Percentiles rank a stretch among this genome's conserved stretches.
Conservation (phyloP, 768 basidiomycete genomes). For the Hygrophorus pudorinus region DNA sequence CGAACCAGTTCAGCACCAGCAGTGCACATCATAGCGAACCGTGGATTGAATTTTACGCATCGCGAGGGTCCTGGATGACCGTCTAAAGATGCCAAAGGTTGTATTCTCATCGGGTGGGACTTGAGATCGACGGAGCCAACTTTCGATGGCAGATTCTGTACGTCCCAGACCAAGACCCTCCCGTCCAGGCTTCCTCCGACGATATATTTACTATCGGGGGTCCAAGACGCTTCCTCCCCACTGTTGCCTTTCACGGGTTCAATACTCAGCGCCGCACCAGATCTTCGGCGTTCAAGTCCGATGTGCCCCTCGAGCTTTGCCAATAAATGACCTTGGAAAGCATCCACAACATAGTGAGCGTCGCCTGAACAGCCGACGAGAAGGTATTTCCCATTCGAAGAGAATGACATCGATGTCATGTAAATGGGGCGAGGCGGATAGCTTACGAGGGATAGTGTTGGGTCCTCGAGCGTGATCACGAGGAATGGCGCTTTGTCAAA, state of each 20-base stretch:
- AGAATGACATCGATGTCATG: constrained; percentile 89
- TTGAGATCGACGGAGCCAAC: constrained; percentile 47
- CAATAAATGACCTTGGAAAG: constrained; percentile 76
- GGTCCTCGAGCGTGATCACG: constrained; percentile 74
- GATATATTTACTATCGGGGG: constrained; percentile 87
- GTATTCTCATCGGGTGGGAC: constrained; percentile 36
- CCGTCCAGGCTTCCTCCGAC: constrained; percentile 83
- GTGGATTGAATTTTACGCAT: constrained; percentile 86
- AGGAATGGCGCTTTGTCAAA: constrained; percentile 92
- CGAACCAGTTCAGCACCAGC: constrained; percentile 78
- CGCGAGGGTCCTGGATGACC: constrained; percentile 79
- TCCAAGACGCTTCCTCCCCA: constrained; percentile 92
- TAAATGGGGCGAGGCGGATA: constrained; percentile 83
- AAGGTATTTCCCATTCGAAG: constrained; percentile 81
- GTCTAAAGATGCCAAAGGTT: constrained; percentile 40
- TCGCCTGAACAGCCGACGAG: constrained; percentile 89
- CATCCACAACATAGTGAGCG: constrained; percentile 89
- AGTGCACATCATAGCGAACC: constrained; percentile 77
- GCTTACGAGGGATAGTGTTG: constrained; percentile 59
- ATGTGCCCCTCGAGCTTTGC: constrained; percentile 79
- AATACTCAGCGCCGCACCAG: constrained; percentile 40
- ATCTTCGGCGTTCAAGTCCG: constrained; percentile 68
- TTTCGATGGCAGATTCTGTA: constrained; percentile 47
- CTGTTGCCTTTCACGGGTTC: constrained; percentile 71
- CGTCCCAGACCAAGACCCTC: constrained; percentile 80